Evolutionary conservation across 257 asterid genomes (phyloP).

Genomic region (Petunia axillaris): DNA sequence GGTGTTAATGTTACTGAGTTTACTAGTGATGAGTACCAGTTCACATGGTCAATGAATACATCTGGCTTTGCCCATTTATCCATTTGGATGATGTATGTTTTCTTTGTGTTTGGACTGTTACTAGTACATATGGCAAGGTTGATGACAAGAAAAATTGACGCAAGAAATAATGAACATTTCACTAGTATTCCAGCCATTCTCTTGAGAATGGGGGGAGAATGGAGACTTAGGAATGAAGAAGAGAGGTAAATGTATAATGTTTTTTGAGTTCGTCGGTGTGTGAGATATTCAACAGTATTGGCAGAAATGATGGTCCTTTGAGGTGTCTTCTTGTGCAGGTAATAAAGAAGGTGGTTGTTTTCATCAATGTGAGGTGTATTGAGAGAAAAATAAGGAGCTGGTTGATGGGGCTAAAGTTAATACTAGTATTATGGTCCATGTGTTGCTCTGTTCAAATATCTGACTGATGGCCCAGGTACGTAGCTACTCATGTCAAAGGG

Average conservation of each 20-base stretch:
- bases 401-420: slow-evolving; percentile 24
- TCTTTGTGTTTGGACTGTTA: slow-evolving; percentile 34
- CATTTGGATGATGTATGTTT: slow-evolving; percentile 70
- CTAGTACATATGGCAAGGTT: slow-evolving; percentile 15
- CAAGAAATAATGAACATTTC: slow-evolving; percentile 43
- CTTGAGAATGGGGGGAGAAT: neutral
- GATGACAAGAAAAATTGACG: slow-evolving; percentile 31
- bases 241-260: neutral
- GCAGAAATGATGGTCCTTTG: slow-evolving; percentile 16
- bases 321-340: slow-evolving; percentile 42
- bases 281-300: neutral
- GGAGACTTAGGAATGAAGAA: slow-evolving; percentile 7
- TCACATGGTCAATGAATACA: slow-evolving; percentile 53
- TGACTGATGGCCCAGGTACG: no score
- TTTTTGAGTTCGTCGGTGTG: slow-evolving; percentile 14
- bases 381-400: slow-evolving; percentile 17
- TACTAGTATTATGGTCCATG: slow-evolving; percentile 26
- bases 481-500: no score
- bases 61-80: slow-evolving; percentile 75
- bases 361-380: slow-evolving; percentile 48
- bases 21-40: slow-evolving; percentile 77
- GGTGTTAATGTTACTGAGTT: slow-evolving; percentile 41
- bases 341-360: slow-evolving; percentile 72
- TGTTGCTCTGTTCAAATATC: neutral
- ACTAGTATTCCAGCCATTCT: slow-evolving; percentile 47